Evolutionary conservation across 208 protist genomes (phyloP).

Genomic region (Crithidia sp.): DNA sequence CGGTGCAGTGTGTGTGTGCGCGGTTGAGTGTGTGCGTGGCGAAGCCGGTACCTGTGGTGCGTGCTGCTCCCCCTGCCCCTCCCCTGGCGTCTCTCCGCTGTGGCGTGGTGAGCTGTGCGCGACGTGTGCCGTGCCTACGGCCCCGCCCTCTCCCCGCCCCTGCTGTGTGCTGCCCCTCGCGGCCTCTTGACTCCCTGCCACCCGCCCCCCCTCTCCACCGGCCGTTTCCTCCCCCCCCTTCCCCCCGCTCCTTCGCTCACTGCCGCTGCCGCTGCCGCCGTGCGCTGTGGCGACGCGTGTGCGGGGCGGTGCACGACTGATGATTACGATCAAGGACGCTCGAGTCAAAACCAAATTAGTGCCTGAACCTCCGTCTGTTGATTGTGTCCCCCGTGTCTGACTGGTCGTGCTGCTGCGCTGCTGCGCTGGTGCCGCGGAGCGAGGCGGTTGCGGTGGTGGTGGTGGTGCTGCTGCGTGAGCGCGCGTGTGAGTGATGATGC

Average conservation of each 20-base stretch:
- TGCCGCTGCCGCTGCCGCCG: background rate
- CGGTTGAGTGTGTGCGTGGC: too few species aligned
- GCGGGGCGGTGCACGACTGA: background rate
- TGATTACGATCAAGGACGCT: constrained; percentile 39
- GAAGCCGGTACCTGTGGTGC: too few species aligned
- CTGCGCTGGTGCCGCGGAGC: background rate
- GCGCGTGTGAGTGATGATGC: constrained; percentile 31
- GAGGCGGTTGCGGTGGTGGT: background rate
- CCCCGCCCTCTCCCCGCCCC: background rate
- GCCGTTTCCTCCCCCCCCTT: background rate
- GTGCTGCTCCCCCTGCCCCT: too few species aligned
- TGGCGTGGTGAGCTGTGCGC: background rate
- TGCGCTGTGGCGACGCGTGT: background rate
- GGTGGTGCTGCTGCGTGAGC: background rate
- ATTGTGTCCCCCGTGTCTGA: constrained; percentile 48
- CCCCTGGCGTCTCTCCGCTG: background rate
- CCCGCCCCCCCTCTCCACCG: too few species aligned
- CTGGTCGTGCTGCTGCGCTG: constrained; percentile 6
- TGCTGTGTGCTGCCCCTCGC: background rate
- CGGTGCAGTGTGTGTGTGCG: background rate
- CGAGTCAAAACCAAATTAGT: constrained; percentile 37
- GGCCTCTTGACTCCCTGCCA: background rate
- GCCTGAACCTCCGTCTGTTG: constrained; percentile 29
- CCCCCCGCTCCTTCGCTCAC: background rate
- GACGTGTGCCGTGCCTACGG: background rate